Conservation (phyloP, 2,329 filamentous ascomycete genomes). For the Colletotrichum sp. region DNA sequence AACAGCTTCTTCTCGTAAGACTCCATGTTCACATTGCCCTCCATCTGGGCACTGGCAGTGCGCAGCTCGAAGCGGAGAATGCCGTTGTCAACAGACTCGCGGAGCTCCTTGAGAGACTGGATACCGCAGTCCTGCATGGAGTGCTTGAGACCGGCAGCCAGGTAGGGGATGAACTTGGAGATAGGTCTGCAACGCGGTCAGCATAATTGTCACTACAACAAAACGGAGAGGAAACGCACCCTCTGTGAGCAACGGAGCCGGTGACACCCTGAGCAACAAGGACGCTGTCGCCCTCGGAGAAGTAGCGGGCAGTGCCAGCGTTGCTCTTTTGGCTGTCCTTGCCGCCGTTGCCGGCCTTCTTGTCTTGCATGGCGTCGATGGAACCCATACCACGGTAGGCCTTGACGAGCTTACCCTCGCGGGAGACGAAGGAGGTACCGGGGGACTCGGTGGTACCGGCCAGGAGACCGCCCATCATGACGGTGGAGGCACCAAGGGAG, state of each 20-base stretch:
- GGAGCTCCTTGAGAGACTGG: constrained; percentile 78
- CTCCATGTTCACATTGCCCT: constrained; percentile 98
- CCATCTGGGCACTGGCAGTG: constrained; percentile 91
- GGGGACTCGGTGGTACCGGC: constrained; percentile 98
- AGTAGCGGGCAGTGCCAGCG: constrained; percentile 96
- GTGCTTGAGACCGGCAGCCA: constrained; percentile 95
- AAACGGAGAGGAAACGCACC: constrained; percentile 41
- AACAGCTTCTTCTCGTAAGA: constrained; percentile 99
- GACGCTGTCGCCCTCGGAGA: constrained; percentile 94
- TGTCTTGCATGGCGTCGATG: constrained; percentile 99
- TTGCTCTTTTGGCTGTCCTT: constrained; percentile 82
- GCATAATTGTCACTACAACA: constrained; percentile 13
- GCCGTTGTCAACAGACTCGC: constrained; percentile 75
- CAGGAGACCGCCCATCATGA: constrained; percentile 99
- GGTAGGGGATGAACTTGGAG: constrained; percentile 94
- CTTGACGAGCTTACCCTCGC: constrained; percentile 97
- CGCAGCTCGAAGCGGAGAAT: constrained; percentile 90
- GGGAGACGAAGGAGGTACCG: constrained; percentile 93
- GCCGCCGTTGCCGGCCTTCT: constrained; percentile 81
- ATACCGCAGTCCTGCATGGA: constrained; percentile 95
- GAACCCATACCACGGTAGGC: constrained; percentile 99
- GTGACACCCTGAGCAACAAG: constrained; percentile 97
- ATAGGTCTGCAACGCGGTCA: constrained; percentile 65
- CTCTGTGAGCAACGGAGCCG: constrained; percentile 80
- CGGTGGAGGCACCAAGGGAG: constrained; percentile 88